phyloP scores from a whole-genome alignment of 257 asterid genomes.

The Agastache rugosa region DNA sequence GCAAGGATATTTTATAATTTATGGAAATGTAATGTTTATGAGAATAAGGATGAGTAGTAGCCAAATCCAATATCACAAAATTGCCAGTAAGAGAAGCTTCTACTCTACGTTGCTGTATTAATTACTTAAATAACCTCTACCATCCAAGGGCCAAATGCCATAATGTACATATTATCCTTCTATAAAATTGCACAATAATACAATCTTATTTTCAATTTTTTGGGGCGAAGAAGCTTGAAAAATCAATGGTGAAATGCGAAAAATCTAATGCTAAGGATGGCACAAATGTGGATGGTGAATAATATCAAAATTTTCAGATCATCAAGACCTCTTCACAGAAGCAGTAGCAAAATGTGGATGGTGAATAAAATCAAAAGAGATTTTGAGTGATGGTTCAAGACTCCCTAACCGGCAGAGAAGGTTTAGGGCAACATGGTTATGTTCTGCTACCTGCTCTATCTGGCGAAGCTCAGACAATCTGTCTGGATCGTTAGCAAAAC shows the following conservation, averaged over 20 bases:
- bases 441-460: conserved; percentile 95
- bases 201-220: neutral
- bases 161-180: conserved; percentile 21
- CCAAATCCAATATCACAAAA: conserved; percentile 14
- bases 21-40: neutral
- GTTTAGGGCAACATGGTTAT: conserved; percentile 76
- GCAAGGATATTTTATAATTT: neutral
- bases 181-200: conserved; percentile 28
- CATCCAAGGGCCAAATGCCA: neutral
- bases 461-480: conserved; percentile 72
- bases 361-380: conserved; percentile 77
- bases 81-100: conserved; percentile 27
- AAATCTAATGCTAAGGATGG: conserved; percentile 32
- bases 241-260: conserved; percentile 22
- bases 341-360: conserved; percentile 94
- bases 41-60: conserved; percentile 1
- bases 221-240: neutral
- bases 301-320: conserved; percentile 52
- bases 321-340: conserved; percentile 87
- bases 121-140: conserved; percentile 3
- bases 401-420: conserved; percentile 77
- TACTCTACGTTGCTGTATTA: conserved; percentile 3
- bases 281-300: conserved; percentile 9
- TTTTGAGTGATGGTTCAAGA: conserved; percentile 79
- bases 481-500: conserved; percentile 67